phyloP scores from a whole-genome alignment of 192 early-diverging fungal species.

The Coemansia furcata region DNA sequence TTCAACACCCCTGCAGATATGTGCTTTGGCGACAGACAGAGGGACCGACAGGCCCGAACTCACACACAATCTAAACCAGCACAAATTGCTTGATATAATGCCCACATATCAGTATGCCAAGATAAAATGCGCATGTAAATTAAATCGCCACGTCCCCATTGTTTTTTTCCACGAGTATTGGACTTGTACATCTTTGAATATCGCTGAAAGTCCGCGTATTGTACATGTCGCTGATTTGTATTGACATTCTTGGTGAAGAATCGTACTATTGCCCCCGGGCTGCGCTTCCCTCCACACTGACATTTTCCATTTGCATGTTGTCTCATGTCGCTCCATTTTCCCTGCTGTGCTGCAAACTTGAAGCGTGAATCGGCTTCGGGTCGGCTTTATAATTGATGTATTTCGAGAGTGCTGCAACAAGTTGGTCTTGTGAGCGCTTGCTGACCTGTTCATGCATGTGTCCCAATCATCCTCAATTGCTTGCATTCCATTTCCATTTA shows the following conservation, averaged over 20 bases:
- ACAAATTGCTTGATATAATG: neutral
- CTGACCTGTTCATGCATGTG: neutral
- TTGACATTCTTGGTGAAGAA: neutral
- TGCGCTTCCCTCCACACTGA: neutral
- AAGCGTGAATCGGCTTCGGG: neutral
- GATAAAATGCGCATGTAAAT: neutral
- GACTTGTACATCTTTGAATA: neutral
- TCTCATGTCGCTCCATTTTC: neutral
- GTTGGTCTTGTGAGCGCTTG: conserved; percentile 1
- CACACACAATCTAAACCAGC: neutral
- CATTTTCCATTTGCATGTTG: neutral
- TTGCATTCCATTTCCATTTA: neutral
- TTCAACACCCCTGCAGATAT: neutral
- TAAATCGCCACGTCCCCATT: neutral
- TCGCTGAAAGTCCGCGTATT: neutral
- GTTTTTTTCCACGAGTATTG: neutral
- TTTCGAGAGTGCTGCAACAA: neutral
- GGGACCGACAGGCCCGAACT: neutral
- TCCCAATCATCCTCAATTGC: neutral
- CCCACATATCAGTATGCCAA: neutral
- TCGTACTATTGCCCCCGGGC: neutral
- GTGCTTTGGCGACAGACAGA: neutral
- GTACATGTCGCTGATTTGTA: neutral
- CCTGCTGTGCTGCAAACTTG: neutral
- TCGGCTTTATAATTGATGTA: neutral